Evolutionary conservation across 805 yeast species (phyloP).

Genomic region (Clavispora carvajalis): DNA sequence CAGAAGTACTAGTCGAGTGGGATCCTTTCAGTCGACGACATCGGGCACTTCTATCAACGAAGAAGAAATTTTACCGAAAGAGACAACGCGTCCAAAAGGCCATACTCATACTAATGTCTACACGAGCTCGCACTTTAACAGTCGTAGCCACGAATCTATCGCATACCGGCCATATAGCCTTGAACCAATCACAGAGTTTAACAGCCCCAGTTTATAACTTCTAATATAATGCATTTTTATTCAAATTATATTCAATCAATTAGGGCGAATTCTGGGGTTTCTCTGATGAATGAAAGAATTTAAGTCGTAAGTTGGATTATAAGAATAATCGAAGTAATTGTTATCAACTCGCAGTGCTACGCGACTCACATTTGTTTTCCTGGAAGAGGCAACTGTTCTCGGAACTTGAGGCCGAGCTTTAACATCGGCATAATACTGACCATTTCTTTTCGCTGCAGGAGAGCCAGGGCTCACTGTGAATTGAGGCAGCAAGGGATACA

Average conservation of each 20-base stretch:
- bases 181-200: conserved; percentile 20
- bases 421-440: not conserved
- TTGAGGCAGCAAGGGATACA: not conserved
- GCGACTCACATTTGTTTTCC: not conserved
- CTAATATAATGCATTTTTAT: not conserved
- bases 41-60: conserved; percentile 22
- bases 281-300: conserved; percentile 32
- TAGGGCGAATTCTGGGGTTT: not conserved
- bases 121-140: conserved; percentile 1
- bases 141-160: conserved; percentile 10
- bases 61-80: conserved; percentile 16
- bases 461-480: not conserved
- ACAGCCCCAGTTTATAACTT: conserved; percentile 7
- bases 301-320: conserved; percentile 30
- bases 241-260: not conserved
- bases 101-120: not conserved
- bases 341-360: conserved; percentile 8
- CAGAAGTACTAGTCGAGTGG: conserved; percentile 23
- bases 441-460: not conserved
- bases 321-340: conserved; percentile 32
- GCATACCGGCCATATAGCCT: conserved; percentile 8
- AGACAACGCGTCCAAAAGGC: not conserved
- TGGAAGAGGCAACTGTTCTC: not conserved
- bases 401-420: not conserved
- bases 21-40: conserved; percentile 25